Base-by-base conservation (phyloP, 768 basidiomycete genomes). In the Pisolithus tinctorius region DNA sequence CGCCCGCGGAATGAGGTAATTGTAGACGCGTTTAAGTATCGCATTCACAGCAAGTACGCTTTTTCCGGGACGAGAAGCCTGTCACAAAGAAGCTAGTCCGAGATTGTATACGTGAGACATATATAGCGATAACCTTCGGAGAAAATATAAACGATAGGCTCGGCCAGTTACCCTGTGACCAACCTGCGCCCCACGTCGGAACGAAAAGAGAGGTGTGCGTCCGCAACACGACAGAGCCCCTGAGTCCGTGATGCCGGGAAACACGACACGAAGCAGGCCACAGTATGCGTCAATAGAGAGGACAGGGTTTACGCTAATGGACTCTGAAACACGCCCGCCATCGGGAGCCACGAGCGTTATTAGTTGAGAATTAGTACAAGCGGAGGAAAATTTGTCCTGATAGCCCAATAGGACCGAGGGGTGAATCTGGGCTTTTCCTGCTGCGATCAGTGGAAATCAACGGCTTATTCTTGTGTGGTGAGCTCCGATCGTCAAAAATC, bases 1-100 rank as follows among this genome's bases (percentile, higher is more conserved):
- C 23, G 34, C 43, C 13, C 31, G 36, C 42, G 31, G 48, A 20
- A 45, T 45, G 42, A 50, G 48, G 36, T 50, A 50, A 50, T 44
- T n/a, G 29, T 34, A 13, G 37, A n/a, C n/a, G 23, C 34, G 36
- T 16, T 50, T 16, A n/a, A 23, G 17, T 26, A 44, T 23, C 20
- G 25, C 25, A 20, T 23, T 44, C 27, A 11, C 41, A 34, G 34
- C 34, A 34, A 34, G 34, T 34, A 34, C 34, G 34, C 34, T 34
- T 34, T 34, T 34, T 14, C 34, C 34, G 34, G 41, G 29, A 7
- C 27, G n/a, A 45, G 26, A 45, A 45, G 43, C 25, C 10, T 45
- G 43, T 45, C 43, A n/a, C 43, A 11, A 45, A 45, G 43, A 11
- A 45, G 43, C 43, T 45, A 45, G 43, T 29, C 26, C 2, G 43